Percentiles rank a stretch among this genome's conserved stretches.
These are phyloP conservation scores for Euphorbia tirucalli DNA, from an alignment of 345 rosid species.

Conservation along the genomic window DNA sequence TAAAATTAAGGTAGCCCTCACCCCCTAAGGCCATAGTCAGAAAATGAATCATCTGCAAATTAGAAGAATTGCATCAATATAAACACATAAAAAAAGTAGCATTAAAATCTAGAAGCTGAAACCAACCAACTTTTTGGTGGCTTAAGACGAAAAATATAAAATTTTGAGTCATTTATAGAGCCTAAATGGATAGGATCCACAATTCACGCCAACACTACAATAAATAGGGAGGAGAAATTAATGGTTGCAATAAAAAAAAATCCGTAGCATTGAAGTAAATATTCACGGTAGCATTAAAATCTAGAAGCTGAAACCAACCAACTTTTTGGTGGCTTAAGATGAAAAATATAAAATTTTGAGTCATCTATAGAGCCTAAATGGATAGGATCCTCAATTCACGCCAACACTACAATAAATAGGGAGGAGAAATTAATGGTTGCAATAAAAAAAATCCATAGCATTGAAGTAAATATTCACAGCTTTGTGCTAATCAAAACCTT, in stretches of 20 bases:
- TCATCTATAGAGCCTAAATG: background rate
- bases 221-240: background rate
- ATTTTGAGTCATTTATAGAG: background rate
- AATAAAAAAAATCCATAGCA: background rate
- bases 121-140: background rate
- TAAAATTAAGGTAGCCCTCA: conserved; percentile 78
- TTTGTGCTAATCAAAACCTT: conserved; percentile 41
- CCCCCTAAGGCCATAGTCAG: conserved; percentile 79
- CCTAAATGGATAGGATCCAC: background rate
- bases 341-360: background rate
- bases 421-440: background rate
- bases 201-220: background rate
- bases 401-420: background rate
- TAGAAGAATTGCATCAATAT: conserved; percentile 7
- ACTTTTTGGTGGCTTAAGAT: background rate
- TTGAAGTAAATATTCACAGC: background rate
- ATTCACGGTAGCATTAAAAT: background rate
- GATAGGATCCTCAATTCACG: background rate
- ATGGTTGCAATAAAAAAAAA: background rate
- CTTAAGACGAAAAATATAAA: background rate
- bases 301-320: conserved; percentile 11
- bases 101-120: conserved; percentile 9
- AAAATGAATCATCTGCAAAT: conserved; percentile 71
- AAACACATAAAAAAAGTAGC: background rate
- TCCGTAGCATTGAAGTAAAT: background rate